phyloP scores from a whole-genome alignment of 345 rosid genomes.

The Cardamine chenopodiifolia region DNA sequence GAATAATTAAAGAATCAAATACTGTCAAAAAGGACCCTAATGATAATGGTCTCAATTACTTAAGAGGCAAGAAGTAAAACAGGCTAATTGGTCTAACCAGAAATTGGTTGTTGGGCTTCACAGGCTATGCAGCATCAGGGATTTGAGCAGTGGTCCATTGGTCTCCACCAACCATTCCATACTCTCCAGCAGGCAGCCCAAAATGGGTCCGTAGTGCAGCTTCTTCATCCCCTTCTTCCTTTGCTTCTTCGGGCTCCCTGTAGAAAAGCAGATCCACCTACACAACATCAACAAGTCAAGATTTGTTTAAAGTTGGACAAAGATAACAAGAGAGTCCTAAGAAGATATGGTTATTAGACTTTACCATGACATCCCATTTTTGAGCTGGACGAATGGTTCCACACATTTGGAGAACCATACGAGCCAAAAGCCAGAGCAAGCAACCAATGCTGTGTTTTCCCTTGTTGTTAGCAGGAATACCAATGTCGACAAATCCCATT shows the following conservation, averaged over 20 bases:
- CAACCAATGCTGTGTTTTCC: slow-evolving; percentile 94
- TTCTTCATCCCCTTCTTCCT: slow-evolving; percentile 56
- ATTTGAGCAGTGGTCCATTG: slow-evolving; percentile 56
- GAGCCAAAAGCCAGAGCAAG: slow-evolving; percentile 79
- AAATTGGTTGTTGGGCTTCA: slow-evolving; percentile 53
- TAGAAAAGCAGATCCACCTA: slow-evolving; percentile 74
- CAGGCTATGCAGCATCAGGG: slow-evolving; percentile 56
- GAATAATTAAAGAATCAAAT: background rate
- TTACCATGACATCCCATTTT: slow-evolving; percentile 82
- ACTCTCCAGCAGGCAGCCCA: slow-evolving; percentile 45
- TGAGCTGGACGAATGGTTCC: slow-evolving; percentile 73
- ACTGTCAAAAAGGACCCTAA: background rate
- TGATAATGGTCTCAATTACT: background rate
- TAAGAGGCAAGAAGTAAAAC: background rate
- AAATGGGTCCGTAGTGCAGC: slow-evolving; percentile 12
- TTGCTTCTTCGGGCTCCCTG: slow-evolving; percentile 69
- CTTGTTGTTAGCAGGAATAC: slow-evolving; percentile 91
- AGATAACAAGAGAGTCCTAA: slow-evolving; percentile 16
- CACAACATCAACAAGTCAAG: slow-evolving; percentile 44
- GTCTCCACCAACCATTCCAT: slow-evolving; percentile 46
- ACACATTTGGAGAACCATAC: slow-evolving; percentile 93
- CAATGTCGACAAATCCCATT: slow-evolving; percentile 79
- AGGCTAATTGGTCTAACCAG: slow-evolving; percentile 29
- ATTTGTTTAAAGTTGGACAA: slow-evolving; percentile 20
- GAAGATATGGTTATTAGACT: background rate